These are phyloP conservation scores for Mycena metata DNA, from an alignment of 768 basidiomycete species.

Conservation along the genomic window DNA sequence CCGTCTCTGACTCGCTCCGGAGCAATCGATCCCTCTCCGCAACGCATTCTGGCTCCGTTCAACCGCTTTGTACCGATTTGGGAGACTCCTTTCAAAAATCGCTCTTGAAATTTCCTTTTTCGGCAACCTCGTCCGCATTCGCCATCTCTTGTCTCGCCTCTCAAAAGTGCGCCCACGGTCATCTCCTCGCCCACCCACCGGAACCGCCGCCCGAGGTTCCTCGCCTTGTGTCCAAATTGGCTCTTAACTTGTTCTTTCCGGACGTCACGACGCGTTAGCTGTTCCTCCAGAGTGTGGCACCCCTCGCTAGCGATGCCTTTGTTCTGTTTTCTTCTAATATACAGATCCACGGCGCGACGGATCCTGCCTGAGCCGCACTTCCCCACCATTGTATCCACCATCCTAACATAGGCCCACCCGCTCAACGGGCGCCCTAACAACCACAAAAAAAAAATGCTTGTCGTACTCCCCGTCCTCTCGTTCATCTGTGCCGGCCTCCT, in stretches of 20 bases:
- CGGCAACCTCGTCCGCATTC: constrained; percentile 14
- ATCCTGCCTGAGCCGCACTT: constrained; percentile 16
- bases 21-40: not conserved
- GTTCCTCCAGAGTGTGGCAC: not conserved
- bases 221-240: constrained; percentile 32
- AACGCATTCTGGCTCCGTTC: not conserved
- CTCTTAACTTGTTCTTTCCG: constrained; percentile 19
- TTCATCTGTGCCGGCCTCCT: constrained; percentile 29
- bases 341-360: constrained; percentile 7
- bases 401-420: constrained; percentile 8
- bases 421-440: constrained; percentile 3
- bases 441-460: constrained; percentile 10
- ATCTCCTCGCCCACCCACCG: constrained; percentile 1
- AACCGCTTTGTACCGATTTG: not conserved
- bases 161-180: not conserved
- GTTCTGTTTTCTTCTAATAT: constrained; percentile 22
- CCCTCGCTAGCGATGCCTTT: constrained; percentile 26
- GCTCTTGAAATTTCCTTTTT: constrained; percentile 23
- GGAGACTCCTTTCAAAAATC: not conserved
- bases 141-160: constrained; percentile 8
- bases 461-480: constrained; percentile 26
- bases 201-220: not conserved
- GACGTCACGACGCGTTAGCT: not conserved
- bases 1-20: not conserved
- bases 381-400: constrained; percentile 27